Percentiles rank a stretch among this genome's conserved stretches.
phyloP scores from a whole-genome alignment of 2,329 filamentous ascomycete genomes.

The Phyllosticta ampelicida region DNA sequence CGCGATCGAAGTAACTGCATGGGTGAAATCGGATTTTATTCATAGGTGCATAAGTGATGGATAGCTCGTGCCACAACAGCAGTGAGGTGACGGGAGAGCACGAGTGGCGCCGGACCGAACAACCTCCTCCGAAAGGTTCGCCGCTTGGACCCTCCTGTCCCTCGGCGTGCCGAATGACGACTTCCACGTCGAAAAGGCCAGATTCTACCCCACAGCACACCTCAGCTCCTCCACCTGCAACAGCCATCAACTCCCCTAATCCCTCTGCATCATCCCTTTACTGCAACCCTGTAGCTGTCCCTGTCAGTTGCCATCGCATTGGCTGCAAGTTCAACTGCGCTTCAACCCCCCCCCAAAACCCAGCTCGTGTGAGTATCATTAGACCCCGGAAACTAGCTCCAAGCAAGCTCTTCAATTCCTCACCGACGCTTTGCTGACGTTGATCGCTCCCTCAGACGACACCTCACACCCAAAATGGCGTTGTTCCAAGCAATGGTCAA shows the following conservation, averaged over 20 bases:
- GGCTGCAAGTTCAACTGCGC: not conserved
- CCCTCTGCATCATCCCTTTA: not conserved
- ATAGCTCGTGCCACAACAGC: not conserved
- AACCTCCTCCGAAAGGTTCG: not conserved
- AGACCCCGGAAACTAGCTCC: not conserved
- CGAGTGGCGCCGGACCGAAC: not conserved
- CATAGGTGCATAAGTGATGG: not conserved
- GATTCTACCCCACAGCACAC: conserved; percentile 7
- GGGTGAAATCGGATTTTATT: not conserved
- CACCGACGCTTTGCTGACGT: not conserved
- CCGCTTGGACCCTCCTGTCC: conserved; percentile 1
- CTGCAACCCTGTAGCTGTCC: conserved; percentile 1
- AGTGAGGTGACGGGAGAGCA: not conserved
- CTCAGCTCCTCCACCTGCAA: not conserved
- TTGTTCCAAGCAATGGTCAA: conserved; percentile 51
- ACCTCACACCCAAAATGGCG: conserved; percentile 15
- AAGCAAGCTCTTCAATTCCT: not conserved
- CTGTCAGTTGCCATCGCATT: not conserved
- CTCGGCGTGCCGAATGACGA: not conserved
- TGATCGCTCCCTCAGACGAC: conserved; percentile 1
- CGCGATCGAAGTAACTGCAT: not conserved
- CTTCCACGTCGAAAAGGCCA: conserved; percentile 8
- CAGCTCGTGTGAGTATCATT: conserved; percentile 10
- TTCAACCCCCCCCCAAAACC: not conserved
- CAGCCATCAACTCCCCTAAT: conserved; percentile 5